Percentiles rank a stretch among this genome's conserved stretches.
Evolutionary conservation across 805 yeast genomes (phyloP).

Genomic region (Barnettozyma siamensis): DNA sequence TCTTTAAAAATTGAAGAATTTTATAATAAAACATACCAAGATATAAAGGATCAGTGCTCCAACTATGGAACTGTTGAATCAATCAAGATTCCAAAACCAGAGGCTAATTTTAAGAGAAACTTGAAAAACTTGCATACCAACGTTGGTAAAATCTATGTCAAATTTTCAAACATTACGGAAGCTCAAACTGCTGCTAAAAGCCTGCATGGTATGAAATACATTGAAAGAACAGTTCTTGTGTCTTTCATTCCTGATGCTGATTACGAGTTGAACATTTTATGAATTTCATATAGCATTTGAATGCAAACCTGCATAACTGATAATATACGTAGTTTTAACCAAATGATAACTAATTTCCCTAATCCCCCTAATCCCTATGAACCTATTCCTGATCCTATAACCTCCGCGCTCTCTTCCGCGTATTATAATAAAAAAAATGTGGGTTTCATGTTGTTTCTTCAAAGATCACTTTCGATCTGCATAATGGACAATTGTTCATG

Average conservation of each 20-base stretch:
- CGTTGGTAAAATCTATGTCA: constrained; percentile 67
- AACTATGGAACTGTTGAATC: constrained; percentile 46
- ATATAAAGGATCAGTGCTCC: constrained; percentile 45
- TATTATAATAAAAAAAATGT: no score
- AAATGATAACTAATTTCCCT: no score
- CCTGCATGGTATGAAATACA: constrained; percentile 60
- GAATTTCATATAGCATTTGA: no score
- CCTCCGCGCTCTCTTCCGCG: no score
- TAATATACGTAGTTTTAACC: no score
- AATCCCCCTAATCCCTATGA: no score
- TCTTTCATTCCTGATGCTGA: constrained; percentile 57
- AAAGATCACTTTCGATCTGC: constrained; percentile 37
- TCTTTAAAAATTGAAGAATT: constrained; percentile 50
- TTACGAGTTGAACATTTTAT: constrained; percentile 35
- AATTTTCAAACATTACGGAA: constrained; percentile 46
- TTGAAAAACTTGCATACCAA: constrained; percentile 44
- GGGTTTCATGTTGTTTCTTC: background rate
- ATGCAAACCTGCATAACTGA: no score
- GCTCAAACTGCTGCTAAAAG: constrained; percentile 52
- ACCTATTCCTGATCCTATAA: no score
- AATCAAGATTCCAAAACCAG: constrained; percentile 57
- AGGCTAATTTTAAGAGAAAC: constrained; percentile 37
- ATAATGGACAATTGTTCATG: constrained; percentile 53
- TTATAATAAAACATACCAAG: constrained; percentile 44
- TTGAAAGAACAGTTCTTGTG: constrained; percentile 64